These are phyloP conservation scores for Diaporthe caulivora DNA, from an alignment of 2,329 filamentous ascomycete species.

Conservation along the genomic window DNA sequence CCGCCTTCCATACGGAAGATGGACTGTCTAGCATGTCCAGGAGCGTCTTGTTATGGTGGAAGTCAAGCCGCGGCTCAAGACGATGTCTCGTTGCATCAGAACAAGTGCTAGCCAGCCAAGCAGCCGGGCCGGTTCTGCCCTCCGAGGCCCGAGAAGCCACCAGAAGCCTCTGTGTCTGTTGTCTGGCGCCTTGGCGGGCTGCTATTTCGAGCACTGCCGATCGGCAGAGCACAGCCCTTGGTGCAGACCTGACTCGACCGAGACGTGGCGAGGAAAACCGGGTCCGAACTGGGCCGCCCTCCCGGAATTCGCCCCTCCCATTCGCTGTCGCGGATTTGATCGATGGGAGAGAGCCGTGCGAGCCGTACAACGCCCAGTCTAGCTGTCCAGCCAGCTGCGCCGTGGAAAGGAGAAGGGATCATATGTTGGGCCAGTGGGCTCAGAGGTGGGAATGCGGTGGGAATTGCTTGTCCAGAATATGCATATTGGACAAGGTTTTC, in stretches of 20 bases:
- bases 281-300: slow-evolving; percentile 8
- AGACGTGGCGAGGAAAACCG: slow-evolving; percentile 29
- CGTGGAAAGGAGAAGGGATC: neutral
- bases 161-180: slow-evolving; percentile 8
- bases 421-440: neutral
- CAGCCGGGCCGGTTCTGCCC: slow-evolving; percentile 3
- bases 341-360: neutral
- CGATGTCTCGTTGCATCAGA: neutral
- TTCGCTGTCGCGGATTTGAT: neutral
- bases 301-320: neutral
- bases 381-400: no score
- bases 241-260: slow-evolving; percentile 24
- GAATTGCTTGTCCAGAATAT: slow-evolving; percentile 21
- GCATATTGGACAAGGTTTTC: slow-evolving; percentile 27
- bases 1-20: neutral
- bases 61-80: neutral
- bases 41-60: neutral
- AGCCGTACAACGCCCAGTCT: no score
- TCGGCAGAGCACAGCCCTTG: slow-evolving; percentile 5
- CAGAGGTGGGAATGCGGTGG: slow-evolving; percentile 7
- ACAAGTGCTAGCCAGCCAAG: no score
- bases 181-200: neutral
- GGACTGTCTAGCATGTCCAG: neutral
- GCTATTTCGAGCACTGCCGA: slow-evolving; percentile 18
- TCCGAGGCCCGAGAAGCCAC: slow-evolving; percentile 15